Evolutionary conservation across 2,329 filamentous ascomycete genomes (phyloP), one percentile per base, ranked within the genome.

Genomic region (Bipolaris gigantea): DNA sequence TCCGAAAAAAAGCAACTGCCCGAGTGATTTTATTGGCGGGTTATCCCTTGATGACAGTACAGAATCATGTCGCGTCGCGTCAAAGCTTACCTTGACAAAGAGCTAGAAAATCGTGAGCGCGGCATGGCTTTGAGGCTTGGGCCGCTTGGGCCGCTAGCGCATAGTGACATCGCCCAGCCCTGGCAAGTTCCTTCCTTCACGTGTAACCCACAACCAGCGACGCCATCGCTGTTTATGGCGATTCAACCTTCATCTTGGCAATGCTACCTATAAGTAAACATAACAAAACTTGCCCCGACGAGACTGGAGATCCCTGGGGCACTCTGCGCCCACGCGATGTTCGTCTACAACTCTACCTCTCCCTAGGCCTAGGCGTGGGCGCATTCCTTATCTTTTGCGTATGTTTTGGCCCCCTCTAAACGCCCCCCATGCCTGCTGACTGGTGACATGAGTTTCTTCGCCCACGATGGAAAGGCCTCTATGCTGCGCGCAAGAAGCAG

Each of bases 401-500:
- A 77, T 64, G 85, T 60, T 30, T 74, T 38, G 40, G 32, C 45
- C 48, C 39, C 50, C 57, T 18, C 21, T 48, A 16, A n/a, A n/a
- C 50, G 18, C 11, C 16, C 21, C 21, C 23, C 36, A 25, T 35
- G 9, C 33, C 32, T 54, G 48, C 69, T 77, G 34, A 77, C 54
- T 30, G 16, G 32, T n/a, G 21, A 2, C 11, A 23, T 8, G 69
- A 94, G 90, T 79, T 92, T 43, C 80, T 99, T 23, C 88, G 94
- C 44, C 92, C 92, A 61, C 86, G 91, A 85, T 99, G 94, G 94
- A 89, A 90, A 44, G 83, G 87, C 19, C 83, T 99, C 1, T 99
- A 97, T 73, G 88, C 92, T 30, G 94, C 94, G 42, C 86, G 94
- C 53, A 94, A 92, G 76, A 87, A 87, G 66, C 87, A 89, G 60